phyloP scores from a whole-genome alignment of 108 stramenopile genomes.

The Cyclostephanos tholiformis region DNA sequence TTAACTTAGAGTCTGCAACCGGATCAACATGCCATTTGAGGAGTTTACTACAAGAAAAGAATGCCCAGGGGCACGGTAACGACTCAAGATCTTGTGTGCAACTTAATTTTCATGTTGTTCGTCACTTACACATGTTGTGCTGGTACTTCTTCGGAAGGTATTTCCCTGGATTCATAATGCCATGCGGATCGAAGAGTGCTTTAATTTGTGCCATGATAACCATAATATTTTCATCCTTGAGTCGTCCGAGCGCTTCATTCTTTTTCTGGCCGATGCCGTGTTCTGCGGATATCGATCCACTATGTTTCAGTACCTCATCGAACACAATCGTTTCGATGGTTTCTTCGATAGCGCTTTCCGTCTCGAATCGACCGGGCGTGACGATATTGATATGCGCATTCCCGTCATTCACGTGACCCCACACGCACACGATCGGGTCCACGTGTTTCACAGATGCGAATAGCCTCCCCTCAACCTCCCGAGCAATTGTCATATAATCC shows the following conservation, averaged over 20 bases:
- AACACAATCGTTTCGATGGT: slow-evolving; percentile 81
- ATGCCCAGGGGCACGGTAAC: neutral
- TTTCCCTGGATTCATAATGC: slow-evolving; percentile 87
- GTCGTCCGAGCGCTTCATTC: slow-evolving; percentile 49
- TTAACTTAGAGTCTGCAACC: neutral
- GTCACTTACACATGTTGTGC: neutral
- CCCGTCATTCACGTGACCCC: slow-evolving; percentile 93
- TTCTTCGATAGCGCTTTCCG: slow-evolving; percentile 34
- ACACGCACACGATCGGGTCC: slow-evolving; percentile 55
- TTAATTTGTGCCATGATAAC: slow-evolving; percentile 67
- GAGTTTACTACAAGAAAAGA: neutral
- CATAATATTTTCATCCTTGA: slow-evolving; percentile 54
- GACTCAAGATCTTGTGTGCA: neutral
- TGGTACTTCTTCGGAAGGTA: slow-evolving; percentile 52
- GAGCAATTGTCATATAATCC: slow-evolving; percentile 71
- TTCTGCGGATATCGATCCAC: slow-evolving; percentile 98
- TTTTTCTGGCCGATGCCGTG: slow-evolving; percentile 98
- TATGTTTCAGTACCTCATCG: slow-evolving; percentile 59
- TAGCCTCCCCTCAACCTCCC: slow-evolving; percentile 54
- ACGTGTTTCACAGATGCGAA: slow-evolving; percentile 2
- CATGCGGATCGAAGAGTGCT: slow-evolving; percentile 71
- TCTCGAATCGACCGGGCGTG: slow-evolving; percentile 54
- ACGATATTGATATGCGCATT: slow-evolving; percentile 96
- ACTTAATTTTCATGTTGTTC: neutral
- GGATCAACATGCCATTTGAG: neutral